Conservation (phyloP, 495 filamentous ascomycete species). For the Pyronema omphalodes region DNA sequence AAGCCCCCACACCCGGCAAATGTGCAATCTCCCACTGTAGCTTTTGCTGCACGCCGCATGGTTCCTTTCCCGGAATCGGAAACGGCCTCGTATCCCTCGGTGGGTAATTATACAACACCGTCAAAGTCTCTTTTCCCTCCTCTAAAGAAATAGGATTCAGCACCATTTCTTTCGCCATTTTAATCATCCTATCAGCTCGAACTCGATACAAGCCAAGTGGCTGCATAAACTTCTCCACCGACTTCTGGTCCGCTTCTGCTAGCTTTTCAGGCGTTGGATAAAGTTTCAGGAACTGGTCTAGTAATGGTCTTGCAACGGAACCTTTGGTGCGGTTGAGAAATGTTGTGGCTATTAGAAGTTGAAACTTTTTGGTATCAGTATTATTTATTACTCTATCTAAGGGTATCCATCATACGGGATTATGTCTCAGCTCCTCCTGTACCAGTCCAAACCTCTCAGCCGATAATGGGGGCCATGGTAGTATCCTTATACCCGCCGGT, state of each 20-base stretch:
- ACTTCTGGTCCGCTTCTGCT: conserved; percentile 36
- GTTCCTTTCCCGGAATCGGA: neutral
- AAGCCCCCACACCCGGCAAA: conserved; percentile 62
- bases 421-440: conserved; percentile 13
- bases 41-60: conserved; percentile 6
- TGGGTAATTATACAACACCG: conserved; percentile 55
- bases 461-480: conserved; percentile 11
- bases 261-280: conserved; percentile 53
- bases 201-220: conserved; percentile 59
- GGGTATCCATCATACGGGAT: conserved; percentile 5
- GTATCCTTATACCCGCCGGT: conserved; percentile 8
- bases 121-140: conserved; percentile 27
- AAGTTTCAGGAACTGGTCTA: conserved; percentile 43
- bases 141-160: conserved; percentile 39
- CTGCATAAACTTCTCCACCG: conserved; percentile 44
- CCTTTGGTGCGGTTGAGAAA: conserved; percentile 72
- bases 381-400: neutral
- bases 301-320: conserved; percentile 54
- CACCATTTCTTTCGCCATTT: conserved; percentile 53
- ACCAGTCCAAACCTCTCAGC: conserved; percentile 16
- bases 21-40: conserved; percentile 65
- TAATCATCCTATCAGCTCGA: conserved; percentile 41
- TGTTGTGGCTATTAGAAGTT: conserved; percentile 53
- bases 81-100: conserved; percentile 16
- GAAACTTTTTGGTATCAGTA: conserved; percentile 28